Evolutionary conservation across 2,329 filamentous ascomycete genomes (phyloP).

Genomic region (Arthrobotrys megalospora): DNA sequence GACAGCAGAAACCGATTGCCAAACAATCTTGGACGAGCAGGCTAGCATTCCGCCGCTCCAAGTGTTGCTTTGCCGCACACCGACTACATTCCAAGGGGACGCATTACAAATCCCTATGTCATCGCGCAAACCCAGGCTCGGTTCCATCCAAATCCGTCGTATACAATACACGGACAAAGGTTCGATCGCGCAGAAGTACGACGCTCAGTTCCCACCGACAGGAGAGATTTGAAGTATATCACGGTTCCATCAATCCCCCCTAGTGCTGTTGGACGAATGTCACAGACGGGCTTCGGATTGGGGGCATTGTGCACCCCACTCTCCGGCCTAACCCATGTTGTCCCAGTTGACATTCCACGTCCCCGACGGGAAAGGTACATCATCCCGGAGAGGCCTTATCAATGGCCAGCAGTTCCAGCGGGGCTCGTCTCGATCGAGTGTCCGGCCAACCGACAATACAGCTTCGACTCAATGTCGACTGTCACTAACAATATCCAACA

Average conservation of each 20-base stretch:
- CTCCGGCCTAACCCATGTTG: background rate
- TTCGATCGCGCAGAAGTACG: conserved; percentile 1
- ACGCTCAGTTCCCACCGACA: background rate
- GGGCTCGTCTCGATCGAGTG: conserved; percentile 10
- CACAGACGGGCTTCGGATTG: background rate
- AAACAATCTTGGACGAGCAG: background rate
- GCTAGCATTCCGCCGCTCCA: conserved; percentile 1
- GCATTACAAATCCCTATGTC: background rate
- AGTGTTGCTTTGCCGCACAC: background rate
- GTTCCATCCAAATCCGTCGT: conserved; percentile 27
- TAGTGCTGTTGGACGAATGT: background rate
- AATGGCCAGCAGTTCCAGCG: background rate
- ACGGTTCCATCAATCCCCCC: background rate
- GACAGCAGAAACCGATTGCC: background rate
- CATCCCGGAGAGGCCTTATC: background rate
- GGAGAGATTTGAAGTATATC: background rate
- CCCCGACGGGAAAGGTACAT: background rate
- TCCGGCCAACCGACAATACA: conserved; percentile 7
- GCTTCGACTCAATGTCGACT: conserved; percentile 16
- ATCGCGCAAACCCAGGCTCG: background rate
- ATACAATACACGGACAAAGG: background rate
- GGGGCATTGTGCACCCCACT: background rate
- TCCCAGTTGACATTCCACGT: background rate
- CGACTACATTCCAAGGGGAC: background rate
- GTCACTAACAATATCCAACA: conserved; percentile 1